A percentile compares a stretch with the other conserved stretches of the same genome.
These are phyloP conservation scores for Metschnikowia orientalis DNA, from an alignment of 805 yeast genomes.

Conservation along the genomic window DNA sequence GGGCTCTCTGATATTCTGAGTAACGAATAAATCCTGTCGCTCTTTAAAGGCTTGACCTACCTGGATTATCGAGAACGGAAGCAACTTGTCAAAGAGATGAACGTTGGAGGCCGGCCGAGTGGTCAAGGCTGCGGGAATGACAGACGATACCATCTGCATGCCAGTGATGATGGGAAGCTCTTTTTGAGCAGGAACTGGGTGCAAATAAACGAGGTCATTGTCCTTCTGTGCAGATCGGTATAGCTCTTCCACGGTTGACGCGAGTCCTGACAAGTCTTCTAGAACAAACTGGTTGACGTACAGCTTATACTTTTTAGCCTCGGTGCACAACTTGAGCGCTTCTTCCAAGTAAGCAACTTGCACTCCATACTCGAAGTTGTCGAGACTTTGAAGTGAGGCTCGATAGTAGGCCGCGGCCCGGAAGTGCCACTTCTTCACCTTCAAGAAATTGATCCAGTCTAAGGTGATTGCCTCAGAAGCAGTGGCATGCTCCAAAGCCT, in stretches of 20 bases:
- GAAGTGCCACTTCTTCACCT: constrained; percentile 61
- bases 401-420: constrained; percentile 68
- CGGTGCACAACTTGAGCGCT: constrained; percentile 36
- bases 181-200: constrained; percentile 49
- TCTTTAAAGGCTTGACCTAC: constrained; percentile 65
- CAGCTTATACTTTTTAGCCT: constrained; percentile 38
- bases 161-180: constrained; percentile 42
- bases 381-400: constrained; percentile 46
- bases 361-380: constrained; percentile 57
- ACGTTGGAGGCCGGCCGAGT: not conserved
- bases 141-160: constrained; percentile 54
- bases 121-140: constrained; percentile 24
- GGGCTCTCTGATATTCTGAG: constrained; percentile 43
- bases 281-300: constrained; percentile 41
- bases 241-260: constrained; percentile 39
- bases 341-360: constrained; percentile 56
- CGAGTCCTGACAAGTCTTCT: constrained; percentile 52
- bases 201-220: constrained; percentile 74
- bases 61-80: constrained; percentile 66
- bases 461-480: constrained; percentile 45
- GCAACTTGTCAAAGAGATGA: constrained; percentile 49
- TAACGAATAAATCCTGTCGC: constrained; percentile 53
- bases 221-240: constrained; percentile 63
- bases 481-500: constrained; percentile 37
- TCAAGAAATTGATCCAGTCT: constrained; percentile 63